These are phyloP conservation scores for Hypoxylon rickii DNA, from an alignment of 495 filamentous ascomycete species.

Conservation along the genomic window DNA sequence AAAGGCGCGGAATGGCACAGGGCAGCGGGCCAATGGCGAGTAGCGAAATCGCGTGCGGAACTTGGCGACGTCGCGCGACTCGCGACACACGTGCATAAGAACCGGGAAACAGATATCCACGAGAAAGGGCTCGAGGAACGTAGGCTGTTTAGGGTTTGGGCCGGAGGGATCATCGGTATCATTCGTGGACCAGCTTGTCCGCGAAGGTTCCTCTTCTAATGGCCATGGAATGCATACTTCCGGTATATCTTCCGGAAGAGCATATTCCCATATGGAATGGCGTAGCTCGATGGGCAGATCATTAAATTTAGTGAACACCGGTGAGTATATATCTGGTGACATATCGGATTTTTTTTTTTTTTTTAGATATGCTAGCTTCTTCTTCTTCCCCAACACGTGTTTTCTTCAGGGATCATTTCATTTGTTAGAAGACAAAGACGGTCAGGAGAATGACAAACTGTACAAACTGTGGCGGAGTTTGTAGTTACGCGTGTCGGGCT, in stretches of 20 bases:
- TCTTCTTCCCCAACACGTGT: too few relatives aligned
- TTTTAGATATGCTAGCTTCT: not conserved
- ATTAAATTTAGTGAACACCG: conserved; percentile 6
- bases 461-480: too few relatives aligned
- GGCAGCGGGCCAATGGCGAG: conserved; percentile 20
- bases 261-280: conserved; percentile 10
- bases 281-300: conserved; percentile 22
- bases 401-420: too few relatives aligned
- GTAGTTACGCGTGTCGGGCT: too few relatives aligned
- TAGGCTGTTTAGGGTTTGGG: not conserved
- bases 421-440: too few relatives aligned
- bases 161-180: not conserved
- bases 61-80: conserved; percentile 45
- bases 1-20: conserved; percentile 58
- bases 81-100: conserved; percentile 36
- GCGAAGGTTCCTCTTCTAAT: conserved; percentile 6
- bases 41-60: conserved; percentile 20
- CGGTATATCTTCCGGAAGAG: conserved; percentile 21
- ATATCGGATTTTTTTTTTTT: not conserved
- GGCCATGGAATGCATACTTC: conserved; percentile 33
- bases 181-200: not conserved
- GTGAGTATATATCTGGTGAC: not conserved
- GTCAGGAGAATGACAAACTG: too few relatives aligned
- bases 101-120: conserved; percentile 28
- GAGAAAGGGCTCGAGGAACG: conserved; percentile 22